A percentile compares a stretch with the other conserved stretches of the same genome.
Evolutionary conservation across 176 grass and related monocot species (phyloP).

Genomic region (Musa acuminata): DNA sequence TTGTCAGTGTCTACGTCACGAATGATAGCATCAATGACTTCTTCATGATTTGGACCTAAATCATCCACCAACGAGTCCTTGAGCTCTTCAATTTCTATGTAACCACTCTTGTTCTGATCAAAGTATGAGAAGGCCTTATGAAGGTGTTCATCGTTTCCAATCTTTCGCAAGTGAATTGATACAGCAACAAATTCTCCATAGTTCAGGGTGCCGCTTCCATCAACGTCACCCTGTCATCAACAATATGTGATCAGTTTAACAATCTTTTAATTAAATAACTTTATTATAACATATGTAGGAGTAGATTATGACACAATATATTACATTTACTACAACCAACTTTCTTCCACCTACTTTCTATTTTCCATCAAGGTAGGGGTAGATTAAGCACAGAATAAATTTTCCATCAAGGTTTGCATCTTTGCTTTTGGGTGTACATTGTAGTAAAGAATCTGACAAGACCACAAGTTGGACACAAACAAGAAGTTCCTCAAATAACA

Average conservation of each 20-base stretch:
- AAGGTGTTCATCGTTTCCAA: constrained; percentile 13
- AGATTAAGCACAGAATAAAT: too few relatives aligned
- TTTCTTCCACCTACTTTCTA: too few relatives aligned
- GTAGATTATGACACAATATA: too few relatives aligned
- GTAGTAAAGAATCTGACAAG: not conserved
- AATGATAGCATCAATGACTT: constrained; percentile 16
- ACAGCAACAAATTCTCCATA: constrained; percentile 22
- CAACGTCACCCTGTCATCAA: constrained; percentile 13
- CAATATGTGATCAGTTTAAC: not conserved
- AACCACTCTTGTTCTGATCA: constrained; percentile 14
- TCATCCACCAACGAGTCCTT: constrained; percentile 4
- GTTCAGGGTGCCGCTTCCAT: constrained; percentile 9
- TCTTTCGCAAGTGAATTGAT: constrained; percentile 15
- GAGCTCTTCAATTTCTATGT: constrained; percentile 18
- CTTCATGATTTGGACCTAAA: constrained; percentile 8
- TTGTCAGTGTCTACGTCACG: constrained; percentile 15
- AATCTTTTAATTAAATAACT: too few relatives aligned
- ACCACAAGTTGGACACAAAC: not conserved
- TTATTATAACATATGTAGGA: too few relatives aligned
- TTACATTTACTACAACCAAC: too few relatives aligned
- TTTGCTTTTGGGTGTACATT: too few relatives aligned
- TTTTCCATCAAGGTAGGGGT: too few relatives aligned
- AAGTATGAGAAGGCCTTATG: constrained; percentile 13
- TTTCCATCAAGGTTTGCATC: too few relatives aligned
- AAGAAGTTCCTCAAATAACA: not conserved